A percentile compares a stretch with the other conserved stretches of the same genome.
Evolutionary conservation across 208 protist species (phyloP).

Genomic region (Leishmania gerbilli): DNA sequence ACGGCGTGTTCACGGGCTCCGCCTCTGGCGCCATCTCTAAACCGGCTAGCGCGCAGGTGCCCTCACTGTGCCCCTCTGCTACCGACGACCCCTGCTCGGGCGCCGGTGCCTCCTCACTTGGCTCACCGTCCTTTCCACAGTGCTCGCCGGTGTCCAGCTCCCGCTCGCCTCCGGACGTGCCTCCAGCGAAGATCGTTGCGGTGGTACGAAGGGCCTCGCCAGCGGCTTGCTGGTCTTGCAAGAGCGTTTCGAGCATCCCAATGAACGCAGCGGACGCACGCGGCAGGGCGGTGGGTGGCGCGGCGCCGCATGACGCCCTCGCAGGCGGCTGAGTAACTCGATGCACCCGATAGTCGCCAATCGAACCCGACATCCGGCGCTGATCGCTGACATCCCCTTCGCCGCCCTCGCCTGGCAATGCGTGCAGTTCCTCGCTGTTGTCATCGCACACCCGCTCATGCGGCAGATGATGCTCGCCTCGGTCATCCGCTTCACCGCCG

Average conservation of each 20-base stretch:
- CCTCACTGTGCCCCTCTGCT: not conserved
- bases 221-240: constrained; percentile 17
- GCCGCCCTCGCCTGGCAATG: not conserved
- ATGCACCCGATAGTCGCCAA: not conserved
- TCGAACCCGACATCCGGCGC: not conserved
- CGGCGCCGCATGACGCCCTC: not conserved
- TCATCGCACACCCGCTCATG: not conserved
- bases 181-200: not conserved
- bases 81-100: not conserved
- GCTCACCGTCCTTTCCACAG: not conserved
- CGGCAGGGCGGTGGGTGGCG: constrained; percentile 17
- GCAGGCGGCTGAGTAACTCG: not conserved
- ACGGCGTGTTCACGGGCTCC: not conserved
- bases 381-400: not conserved
- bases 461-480: not conserved
- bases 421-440: not conserved
- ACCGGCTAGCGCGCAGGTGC: not conserved
- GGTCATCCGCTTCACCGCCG: not conserved
- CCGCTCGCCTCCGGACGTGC: not conserved
- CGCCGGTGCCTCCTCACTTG: not conserved
- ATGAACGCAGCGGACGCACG: constrained; percentile 45
- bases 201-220: not conserved
- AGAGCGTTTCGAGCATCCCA: constrained; percentile 35
- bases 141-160: not conserved
- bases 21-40: not conserved